Evolutionary conservation across 257 asterid species (phyloP).

Genomic region (Handroanthus guayacan): DNA sequence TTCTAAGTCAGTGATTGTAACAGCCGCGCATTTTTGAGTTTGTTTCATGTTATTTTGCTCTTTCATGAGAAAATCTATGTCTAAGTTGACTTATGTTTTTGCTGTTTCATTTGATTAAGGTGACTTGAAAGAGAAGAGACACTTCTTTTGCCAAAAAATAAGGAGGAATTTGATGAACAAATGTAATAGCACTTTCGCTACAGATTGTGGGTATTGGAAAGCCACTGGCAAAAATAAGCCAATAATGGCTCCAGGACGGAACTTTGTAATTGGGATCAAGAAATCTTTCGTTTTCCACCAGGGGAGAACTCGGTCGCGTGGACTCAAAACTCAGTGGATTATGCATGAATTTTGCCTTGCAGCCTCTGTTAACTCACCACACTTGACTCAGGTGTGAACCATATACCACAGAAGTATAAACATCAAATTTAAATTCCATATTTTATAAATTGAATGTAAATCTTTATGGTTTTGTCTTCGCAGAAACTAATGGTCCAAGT

Average conservation of each 20-base stretch:
- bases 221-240: constrained; percentile 45
- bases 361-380: constrained; percentile 36
- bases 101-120: constrained; percentile 40
- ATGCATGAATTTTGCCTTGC: constrained; percentile 54
- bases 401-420: background rate
- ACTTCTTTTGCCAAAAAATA: constrained; percentile 52
- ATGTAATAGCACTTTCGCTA: constrained; percentile 17
- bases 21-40: background rate
- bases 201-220: constrained; percentile 61
- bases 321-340: constrained; percentile 50
- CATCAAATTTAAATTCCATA: background rate
- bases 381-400: constrained; percentile 39
- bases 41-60: background rate
- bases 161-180: constrained; percentile 32
- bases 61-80: background rate
- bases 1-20: background rate
- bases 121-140: constrained; percentile 56
- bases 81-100: background rate
- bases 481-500: constrained; percentile 48
- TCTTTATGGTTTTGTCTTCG: background rate
- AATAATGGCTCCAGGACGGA: constrained; percentile 36
- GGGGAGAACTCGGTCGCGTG: constrained; percentile 20
- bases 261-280: constrained; percentile 43
- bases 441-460: background rate
- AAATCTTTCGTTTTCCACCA: constrained; percentile 46